Base-by-base conservation (phyloP, 2,329 filamentous ascomycete genomes). In the Clarireedia paspali region DNA sequence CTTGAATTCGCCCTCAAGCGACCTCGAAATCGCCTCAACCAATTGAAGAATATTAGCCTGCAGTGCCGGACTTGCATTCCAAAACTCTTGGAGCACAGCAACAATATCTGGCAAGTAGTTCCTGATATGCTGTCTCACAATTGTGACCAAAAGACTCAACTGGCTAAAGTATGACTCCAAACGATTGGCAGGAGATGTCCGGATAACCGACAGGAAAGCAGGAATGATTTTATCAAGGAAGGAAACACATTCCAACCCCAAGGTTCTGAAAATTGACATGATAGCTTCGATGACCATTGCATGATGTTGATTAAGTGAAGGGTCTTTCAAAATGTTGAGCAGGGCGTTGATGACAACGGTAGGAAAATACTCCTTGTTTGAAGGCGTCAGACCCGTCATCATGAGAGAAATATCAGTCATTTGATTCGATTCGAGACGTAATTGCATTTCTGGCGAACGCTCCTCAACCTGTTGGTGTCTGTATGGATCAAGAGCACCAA, bases 121-220 rank as follows among this genome's bases (percentile, higher is more conserved):
- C 60, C 94, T 83, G 61, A 99, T 97, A 68, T 99, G 95, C 66
- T 99, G 92, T 40, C 91, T 85, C 14, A 99, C 95, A 62, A 99
- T 97, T 60, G 87, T 89, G 36, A 99, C 94, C 20, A 99, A 77
- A 40, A 92, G 88, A 45, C 91, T 90, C 52, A 99, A 78, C 69
- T 99, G 94, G 67, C 94, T 99, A 74, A 99, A 99, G 70, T 99
- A 99, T 2, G 91, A 92, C 69, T 99, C 94, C 0, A 96, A 81
- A 39, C 89, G 84, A 50, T 83, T 87, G 2, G 82, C 77, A 15
- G 89, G 83, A 5, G 91, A 91, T 50, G 87, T 87, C 63, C 87
- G 82, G 59, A 99, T 96, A 55, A 99, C 92, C 15, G 83, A 79
- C 44, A 99, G 79, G 67, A 99, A 99, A 0, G 91, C 94, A 0